Evolutionary conservation across 108 stramenopile species (phyloP), one percentile per base, ranked within the genome.

Genomic region (Chaetoceros muelleri): DNA sequence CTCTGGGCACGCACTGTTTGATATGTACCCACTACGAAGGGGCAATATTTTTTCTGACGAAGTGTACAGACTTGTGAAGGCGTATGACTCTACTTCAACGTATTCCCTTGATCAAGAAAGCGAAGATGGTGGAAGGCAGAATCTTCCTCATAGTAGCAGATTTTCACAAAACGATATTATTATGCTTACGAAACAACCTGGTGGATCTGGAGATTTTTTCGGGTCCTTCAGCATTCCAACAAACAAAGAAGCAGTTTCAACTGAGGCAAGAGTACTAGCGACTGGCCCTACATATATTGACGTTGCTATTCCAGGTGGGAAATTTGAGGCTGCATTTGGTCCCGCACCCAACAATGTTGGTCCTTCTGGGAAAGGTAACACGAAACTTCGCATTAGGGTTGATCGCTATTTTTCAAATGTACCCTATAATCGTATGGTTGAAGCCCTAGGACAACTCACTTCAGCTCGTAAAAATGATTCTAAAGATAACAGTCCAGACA

Each of bases 1-100:
- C 10, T 62, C 76, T 18, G 89, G 89, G 2, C 75, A 82, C 57
- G 82, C 85, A 2, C 52, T 87, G 10, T 79, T 73, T 47, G 89
- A 90, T 58, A 65, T 90, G 48, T 82, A 76, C 49, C 75, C 83
- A 0, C 64, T 74, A 66, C 5, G 89, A 29, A 62, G 89, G 1
- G 89, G 89, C 7, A 87, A 87, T 65, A 54, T 90, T 1, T 90
- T 85, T 76, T 70, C 70, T 45, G 89, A 90, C 44, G 89, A 90
- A 77, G 81, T 90, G 1, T 90, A 90, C 56, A 73, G 89, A 24
- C 68, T 90, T 29, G 59, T 66, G 52, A 90, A 87, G 58, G 75
- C 85, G 5, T 18, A 48, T 1, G 89, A 90, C 58, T 85, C 89
- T 24, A 85, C 88, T 7, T 78, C 81, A 0, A 62, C 70, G 22